Base-by-base conservation (phyloP, 139 green algal species). In the Micractinium sp. region DNA sequence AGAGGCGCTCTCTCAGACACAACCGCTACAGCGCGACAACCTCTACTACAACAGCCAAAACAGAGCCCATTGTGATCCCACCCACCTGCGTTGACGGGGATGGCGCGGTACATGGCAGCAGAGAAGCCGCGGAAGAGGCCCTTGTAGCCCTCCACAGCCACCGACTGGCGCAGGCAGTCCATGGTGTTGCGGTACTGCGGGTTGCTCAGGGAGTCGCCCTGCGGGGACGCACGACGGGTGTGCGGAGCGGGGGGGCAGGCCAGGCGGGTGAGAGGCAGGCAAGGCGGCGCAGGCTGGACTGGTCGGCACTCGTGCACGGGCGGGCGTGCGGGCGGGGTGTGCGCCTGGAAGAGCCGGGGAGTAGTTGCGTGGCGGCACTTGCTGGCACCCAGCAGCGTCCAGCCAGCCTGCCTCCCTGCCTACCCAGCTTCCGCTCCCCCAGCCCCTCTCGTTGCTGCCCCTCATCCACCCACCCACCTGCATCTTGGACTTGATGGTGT, bases 151-250 rank as follows among this genome's bases (percentile, higher is more conserved):
- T 84, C 78, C 78, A 84, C 78, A 29, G 78, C 78, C 78, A 84
- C 78, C 41, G 78, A 84, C 78, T 84, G 78, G 41, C 78, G 78
- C 78, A 84, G 41, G 78, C 78, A 84, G 78, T 84, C 78, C 29
- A 84, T 29, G 12, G 78, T 84, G 78, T 67, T 84, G 78, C 78
- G 78, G 78, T 84, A 84, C 78, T 84, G 78, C 27, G 78, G 78
- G 78, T 84, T 84, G 78, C 27, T 39, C 78, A 84, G 78, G 4
- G 78, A 84, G 78, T 84, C 78, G 47, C 78, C 78, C 78, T 84
- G 77, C 16, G 12, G 74, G 74, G 74, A 3, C 2, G 33, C 19
- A 74, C 19, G 73, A 15, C 0, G n/a, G 73, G 73, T 2, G 31
- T 0, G 13, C 2, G 18, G 73, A 31, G 12, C n/a, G n/a, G 73